A percentile compares a stretch with the other conserved stretches of the same genome.
Conservation (phyloP, 768 basidiomycete genomes). For the Auricularia cornea region DNA sequence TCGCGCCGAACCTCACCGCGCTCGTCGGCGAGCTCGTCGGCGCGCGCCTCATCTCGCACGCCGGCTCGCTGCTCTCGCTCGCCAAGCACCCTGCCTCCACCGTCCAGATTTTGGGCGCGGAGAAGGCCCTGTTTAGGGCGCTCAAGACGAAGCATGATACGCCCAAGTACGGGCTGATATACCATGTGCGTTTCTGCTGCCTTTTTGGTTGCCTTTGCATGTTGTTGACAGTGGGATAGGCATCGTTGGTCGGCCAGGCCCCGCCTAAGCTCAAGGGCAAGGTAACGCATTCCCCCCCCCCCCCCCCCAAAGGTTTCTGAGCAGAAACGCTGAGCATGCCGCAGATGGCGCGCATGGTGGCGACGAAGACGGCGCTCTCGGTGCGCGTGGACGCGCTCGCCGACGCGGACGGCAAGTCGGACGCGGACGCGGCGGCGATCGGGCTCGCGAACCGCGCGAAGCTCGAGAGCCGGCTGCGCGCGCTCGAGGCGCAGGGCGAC, state of each 20-base stretch:
- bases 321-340: neutral
- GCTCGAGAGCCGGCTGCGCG: conserved; percentile 87
- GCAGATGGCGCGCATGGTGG: conserved; percentile 99
- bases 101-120: conserved; percentile 68
- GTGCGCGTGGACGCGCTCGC: conserved; percentile 97
- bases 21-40: conserved; percentile 73
- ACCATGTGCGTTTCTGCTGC: conserved; percentile 58
- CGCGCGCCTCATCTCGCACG: conserved; percentile 66
- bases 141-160: conserved; percentile 87
- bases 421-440: conserved; percentile 69
- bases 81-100: conserved; percentile 76
- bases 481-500: conserved; percentile 78
- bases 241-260: conserved; percentile 93
- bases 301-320: neutral
- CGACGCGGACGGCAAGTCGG: conserved; percentile 85
- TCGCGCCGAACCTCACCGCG: conserved; percentile 92
- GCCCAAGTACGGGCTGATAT: conserved; percentile 98
- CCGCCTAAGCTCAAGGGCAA: conserved; percentile 98
- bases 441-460: conserved; percentile 92
- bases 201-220: conserved; percentile 2
- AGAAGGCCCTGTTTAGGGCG: conserved; percentile 70
- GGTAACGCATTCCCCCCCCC: conserved; percentile 30
- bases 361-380: conserved; percentile 94
- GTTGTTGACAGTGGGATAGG: conserved; percentile 27
- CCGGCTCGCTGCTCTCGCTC: conserved; percentile 59